Conservation (phyloP, 75 land plant genomes). For the Picea glauca region DNA sequence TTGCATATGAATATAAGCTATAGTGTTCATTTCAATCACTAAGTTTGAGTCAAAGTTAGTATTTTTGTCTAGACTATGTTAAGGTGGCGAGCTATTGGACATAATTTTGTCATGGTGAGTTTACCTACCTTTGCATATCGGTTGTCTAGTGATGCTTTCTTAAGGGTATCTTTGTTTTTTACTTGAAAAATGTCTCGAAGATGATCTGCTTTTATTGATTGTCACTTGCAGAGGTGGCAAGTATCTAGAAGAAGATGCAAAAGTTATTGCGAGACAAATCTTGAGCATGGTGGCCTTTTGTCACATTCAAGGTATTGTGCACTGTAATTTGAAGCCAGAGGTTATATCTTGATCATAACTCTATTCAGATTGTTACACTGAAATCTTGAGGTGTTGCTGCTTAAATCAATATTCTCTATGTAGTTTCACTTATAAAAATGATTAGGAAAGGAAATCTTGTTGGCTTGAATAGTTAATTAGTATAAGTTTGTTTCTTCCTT, state of each 20-base stretch:
- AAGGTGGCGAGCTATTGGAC: slow-evolving; percentile 63
- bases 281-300: slow-evolving; percentile 78
- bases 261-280: slow-evolving; percentile 62
- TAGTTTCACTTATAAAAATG: no score
- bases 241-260: slow-evolving; percentile 83
- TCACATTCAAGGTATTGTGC: slow-evolving; percentile 89
- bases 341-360: slow-evolving; percentile 19
- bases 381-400: no score
- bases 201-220: neutral
- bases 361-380: neutral
- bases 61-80: slow-evolving; percentile 16
- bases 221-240: slow-evolving; percentile 38
- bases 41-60: no score
- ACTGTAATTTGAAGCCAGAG: slow-evolving; percentile 90
- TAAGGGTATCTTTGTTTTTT: neutral
- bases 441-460: no score
- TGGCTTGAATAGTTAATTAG: no score
- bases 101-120: slow-evolving; percentile 48
- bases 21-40: no score
- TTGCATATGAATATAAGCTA: no score
- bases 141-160: neutral
- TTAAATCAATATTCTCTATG: no score
- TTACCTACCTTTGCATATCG: neutral
- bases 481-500: no score
- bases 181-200: neutral